Conservation (phyloP, 345 rosid species). For the Salix arbutifolia region DNA sequence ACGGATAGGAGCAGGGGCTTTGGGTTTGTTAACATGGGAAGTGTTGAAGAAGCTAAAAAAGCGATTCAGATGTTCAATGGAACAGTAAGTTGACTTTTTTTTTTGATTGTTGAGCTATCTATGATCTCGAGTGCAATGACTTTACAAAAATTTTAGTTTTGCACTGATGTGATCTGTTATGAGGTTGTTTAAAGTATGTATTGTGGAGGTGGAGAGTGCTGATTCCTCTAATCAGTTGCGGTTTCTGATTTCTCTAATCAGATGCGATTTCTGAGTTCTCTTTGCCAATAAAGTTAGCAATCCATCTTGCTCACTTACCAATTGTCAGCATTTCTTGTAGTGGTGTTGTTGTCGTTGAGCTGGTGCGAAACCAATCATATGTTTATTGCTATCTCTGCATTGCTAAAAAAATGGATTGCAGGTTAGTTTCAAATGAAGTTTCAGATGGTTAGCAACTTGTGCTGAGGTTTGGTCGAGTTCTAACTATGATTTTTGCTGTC, state of each 20-base stretch:
- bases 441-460: conserved; percentile 1
- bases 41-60: conserved; percentile 69
- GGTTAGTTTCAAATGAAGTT: neutral
- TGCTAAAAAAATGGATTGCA: neutral
- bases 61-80: conserved; percentile 77
- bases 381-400: neutral
- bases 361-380: neutral
- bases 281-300: neutral
- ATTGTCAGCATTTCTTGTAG: too few species aligned
- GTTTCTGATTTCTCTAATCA: neutral
- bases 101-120: neutral
- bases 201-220: neutral
- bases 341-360: neutral
- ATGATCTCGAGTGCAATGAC: neutral
- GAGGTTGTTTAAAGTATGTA: neutral
- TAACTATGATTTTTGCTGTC: neutral
- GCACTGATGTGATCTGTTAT: neutral
- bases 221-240: neutral
- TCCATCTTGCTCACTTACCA: neutral
- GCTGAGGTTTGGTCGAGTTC: neutral
- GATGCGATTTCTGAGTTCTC: neutral
- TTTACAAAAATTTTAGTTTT: neutral
- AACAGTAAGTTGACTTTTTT: conserved; percentile 54
- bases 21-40: conserved; percentile 78
- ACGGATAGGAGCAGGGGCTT: conserved; percentile 98